Percentiles rank a stretch among this genome's conserved stretches.
Conservation (phyloP, 306 rosid species). For the Quercus ilex region DNA sequence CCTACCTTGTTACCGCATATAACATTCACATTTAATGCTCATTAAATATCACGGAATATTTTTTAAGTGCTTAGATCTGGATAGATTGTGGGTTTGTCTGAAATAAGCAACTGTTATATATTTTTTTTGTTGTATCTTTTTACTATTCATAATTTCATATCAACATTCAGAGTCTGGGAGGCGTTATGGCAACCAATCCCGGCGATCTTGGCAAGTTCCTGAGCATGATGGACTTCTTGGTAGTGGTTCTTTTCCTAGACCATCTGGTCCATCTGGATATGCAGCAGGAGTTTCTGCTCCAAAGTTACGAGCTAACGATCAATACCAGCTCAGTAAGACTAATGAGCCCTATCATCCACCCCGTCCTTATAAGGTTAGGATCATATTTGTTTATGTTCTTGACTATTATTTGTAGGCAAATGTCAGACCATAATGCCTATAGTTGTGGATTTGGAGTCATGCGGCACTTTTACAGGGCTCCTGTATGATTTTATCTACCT, state of each 20-base stretch:
- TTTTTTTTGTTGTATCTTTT: slow-evolving; percentile 9
- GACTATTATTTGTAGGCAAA: slow-evolving; percentile 7
- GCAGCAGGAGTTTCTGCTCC: slow-evolving; percentile 59
- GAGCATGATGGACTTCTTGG: slow-evolving; percentile 99
- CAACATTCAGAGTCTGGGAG: slow-evolving; percentile 64
- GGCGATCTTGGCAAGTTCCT: slow-evolving; percentile 75
- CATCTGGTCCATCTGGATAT: slow-evolving; percentile 83
- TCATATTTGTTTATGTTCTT: slow-evolving; percentile 14
- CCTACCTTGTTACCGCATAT: neutral
- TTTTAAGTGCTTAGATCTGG: neutral
- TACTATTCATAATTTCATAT: slow-evolving; percentile 21
- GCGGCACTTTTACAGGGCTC: neutral
- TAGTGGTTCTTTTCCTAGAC: slow-evolving; percentile 94
- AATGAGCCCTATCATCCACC: slow-evolving; percentile 95
- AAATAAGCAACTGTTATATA: slow-evolving; percentile 13
- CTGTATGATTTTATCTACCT: slow-evolving; percentile 16
- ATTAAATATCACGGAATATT: neutral
- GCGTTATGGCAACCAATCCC: slow-evolving; percentile 62
- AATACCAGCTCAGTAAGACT: slow-evolving; percentile 50
- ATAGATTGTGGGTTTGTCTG: slow-evolving; percentile 8
- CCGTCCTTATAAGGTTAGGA: slow-evolving; percentile 79
- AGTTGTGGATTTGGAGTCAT: neutral
- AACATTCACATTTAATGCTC: no score
- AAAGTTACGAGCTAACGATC: slow-evolving; percentile 60
- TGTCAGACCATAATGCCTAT: neutral